Percentiles rank a stretch among this genome's conserved stretches.
Conservation (phyloP, 2,329 filamentous ascomycete species). For the Lachnellula hyalina region DNA sequence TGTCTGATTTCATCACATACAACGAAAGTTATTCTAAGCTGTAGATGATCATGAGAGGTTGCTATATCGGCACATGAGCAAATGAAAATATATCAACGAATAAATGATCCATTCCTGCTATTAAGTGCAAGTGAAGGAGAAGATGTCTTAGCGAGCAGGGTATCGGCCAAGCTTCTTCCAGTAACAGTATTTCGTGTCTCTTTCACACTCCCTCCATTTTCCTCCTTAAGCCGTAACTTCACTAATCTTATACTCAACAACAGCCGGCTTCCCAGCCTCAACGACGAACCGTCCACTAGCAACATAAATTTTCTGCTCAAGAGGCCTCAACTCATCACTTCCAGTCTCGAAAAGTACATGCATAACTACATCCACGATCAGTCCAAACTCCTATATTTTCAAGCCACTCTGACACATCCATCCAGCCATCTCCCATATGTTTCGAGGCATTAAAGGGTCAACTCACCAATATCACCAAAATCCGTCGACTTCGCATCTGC, state of each 20-base stretch:
- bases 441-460: neutral
- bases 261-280: slow-evolving; percentile 30
- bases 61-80: neutral
- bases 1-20: slow-evolving; percentile 14
- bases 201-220: neutral
- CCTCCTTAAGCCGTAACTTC: slow-evolving; percentile 27
- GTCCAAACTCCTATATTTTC: slow-evolving; percentile 2
- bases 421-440: neutral
- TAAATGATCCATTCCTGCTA: neutral
- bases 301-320: slow-evolving; percentile 38
- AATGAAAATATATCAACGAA: neutral
- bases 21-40: neutral
- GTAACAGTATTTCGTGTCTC: neutral
- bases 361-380: slow-evolving; percentile 26
- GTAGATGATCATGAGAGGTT: neutral
- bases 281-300: slow-evolving; percentile 38
- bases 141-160: neutral
- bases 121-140: neutral
- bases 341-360: slow-evolving; percentile 37
- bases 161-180: neutral
- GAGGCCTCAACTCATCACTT: slow-evolving; percentile 30
- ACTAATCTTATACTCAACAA: slow-evolving; percentile 41
- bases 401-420: neutral
- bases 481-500: slow-evolving; percentile 35
- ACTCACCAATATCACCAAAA: slow-evolving; percentile 37